Base-by-base conservation (phyloP, 2,329 filamentous ascomycete species). In the Colletotrichum lini region DNA sequence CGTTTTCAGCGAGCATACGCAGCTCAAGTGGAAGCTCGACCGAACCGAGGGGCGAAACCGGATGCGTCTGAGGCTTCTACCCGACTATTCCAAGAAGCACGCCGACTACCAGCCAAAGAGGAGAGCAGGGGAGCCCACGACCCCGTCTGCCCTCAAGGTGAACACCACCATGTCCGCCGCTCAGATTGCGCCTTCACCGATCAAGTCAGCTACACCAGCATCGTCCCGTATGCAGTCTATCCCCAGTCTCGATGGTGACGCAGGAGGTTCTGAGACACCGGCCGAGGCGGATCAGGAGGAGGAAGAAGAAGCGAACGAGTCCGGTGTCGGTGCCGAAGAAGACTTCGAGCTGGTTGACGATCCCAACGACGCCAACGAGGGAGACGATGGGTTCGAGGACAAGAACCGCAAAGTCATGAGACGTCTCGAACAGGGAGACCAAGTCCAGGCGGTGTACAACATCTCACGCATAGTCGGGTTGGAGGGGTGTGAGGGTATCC, bases 401-500 rank as follows among this genome's bases (percentile, higher is more conserved):
- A 98, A 98, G 84, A 98, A 99, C 78, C 90, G 97, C 54, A 98
- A 98, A 81, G 96, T 99, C 54, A 97, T 98, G 94, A 90, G 96
- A 62, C 96, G 94, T 73, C 86, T 99, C 13, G 93, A 98, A 76
- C 92, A 93, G 15, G 95, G 95, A 6, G 96, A 99, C 77, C 90
- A 95, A 67, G 96, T 99, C 2, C 94, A 98, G 79, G 93, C 94
- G 67, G 94, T 98, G 1, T 97, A 94, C 85, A 99, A 99, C 76
- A 92, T 98, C 60, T 98, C 96, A 18, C 92, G 96, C 13, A 96
- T 99, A 65, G 92, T 98, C 42, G 96, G 96, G 12, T 86, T 99
- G 4, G 96, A 99, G 79, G 95, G 95, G 10, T 94, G 94, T 72
- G 97, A 99, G 80, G 96, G 96, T 9, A 91, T 99, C 52, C 85